Percentiles rank a stretch among this genome's conserved stretches.
Conservation (phyloP, 306 rosid genomes). For the Dicorynia guianensis region DNA sequence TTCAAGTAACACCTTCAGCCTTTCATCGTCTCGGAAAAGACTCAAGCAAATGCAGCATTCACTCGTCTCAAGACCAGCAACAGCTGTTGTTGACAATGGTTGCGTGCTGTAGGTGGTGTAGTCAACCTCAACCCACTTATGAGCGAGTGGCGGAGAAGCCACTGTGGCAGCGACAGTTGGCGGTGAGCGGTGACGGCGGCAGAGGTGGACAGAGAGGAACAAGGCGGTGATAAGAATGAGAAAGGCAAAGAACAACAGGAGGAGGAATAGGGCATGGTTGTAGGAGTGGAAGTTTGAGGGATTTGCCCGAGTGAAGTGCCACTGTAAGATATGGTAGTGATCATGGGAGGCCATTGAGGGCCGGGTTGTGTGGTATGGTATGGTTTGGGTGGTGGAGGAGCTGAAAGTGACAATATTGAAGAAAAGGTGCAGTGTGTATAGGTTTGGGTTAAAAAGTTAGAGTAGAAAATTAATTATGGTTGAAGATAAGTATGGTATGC, state of each 20-base stretch:
- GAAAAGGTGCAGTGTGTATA: too few species aligned
- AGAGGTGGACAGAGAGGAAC: conserved; percentile 32
- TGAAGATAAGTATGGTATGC: background rate
- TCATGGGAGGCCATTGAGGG: conserved; percentile 37
- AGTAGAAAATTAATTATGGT: background rate
- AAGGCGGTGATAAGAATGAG: conserved; percentile 34
- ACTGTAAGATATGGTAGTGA: conserved; percentile 29
- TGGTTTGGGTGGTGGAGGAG: background rate
- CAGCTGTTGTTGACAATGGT: background rate
- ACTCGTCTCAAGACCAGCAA: background rate
- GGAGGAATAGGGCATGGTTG: conserved; percentile 30
- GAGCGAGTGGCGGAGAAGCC: background rate
- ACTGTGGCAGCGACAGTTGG: background rate
- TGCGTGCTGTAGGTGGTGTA: background rate
- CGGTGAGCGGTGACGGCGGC: conserved; percentile 7
- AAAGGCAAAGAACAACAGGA: conserved; percentile 29
- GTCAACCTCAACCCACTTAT: conserved; percentile 4
- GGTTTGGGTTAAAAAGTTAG: background rate
- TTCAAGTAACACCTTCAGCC: conserved; percentile 45
- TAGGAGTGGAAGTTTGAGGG: conserved; percentile 33
- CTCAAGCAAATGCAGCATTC: conserved; percentile 62
- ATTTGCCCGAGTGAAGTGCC: conserved; percentile 36
- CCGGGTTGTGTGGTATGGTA: too few species aligned
- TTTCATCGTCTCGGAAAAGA: conserved; percentile 48
- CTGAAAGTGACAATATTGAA: background rate